Base-by-base conservation (phyloP, 345 rosid species). In the Odontarrhena argentea region DNA sequence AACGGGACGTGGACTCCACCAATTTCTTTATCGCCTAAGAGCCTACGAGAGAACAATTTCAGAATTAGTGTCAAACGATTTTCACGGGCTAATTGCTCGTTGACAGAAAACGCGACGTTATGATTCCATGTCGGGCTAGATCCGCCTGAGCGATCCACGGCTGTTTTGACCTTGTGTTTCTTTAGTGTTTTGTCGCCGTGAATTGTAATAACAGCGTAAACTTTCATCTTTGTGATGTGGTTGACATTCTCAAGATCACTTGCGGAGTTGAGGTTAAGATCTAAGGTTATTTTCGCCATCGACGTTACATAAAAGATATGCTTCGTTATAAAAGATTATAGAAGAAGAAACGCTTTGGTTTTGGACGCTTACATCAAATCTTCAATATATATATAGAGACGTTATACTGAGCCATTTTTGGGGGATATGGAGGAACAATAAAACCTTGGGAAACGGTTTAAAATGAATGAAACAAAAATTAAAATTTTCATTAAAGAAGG, bases 201-300 rank as follows among this genome's bases (percentile, higher is more conserved):
- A 77, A 91, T 61, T 3, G 83, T 79, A 66, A 80, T 77, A 65
- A 80, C 74, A 36, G 74, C 83, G 78, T 86, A 87, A 3, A 82
- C 91, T 34, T 84, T 84, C 97, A 87, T 91, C 65, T 83, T 86
- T 50, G 84, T 60, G 72, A 91, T 44, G 42, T 78, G 67, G 40
- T 87, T 86, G 26, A 85, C 87, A 37, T 83, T 68, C 54, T 86
- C 62, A 51, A 87, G 80, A 45, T 73, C 79, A 37, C 75, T 79
- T 30, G 91, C 92, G 4, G 86, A 82, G 67, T 70, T 57, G 9
- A 85, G 58, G 66, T 76, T 87, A 75, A 91, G 68, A 12, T 91
- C 89, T 14, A 91, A 40, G 26, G 74, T 46, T 3, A 76, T 77
- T 41, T 63, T 51, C 42, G 74, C 80, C 96, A 85, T 91, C 22